phyloP scores from a whole-genome alignment of 495 filamentous ascomycete genomes.

The Parathielavia appendiculata region DNA sequence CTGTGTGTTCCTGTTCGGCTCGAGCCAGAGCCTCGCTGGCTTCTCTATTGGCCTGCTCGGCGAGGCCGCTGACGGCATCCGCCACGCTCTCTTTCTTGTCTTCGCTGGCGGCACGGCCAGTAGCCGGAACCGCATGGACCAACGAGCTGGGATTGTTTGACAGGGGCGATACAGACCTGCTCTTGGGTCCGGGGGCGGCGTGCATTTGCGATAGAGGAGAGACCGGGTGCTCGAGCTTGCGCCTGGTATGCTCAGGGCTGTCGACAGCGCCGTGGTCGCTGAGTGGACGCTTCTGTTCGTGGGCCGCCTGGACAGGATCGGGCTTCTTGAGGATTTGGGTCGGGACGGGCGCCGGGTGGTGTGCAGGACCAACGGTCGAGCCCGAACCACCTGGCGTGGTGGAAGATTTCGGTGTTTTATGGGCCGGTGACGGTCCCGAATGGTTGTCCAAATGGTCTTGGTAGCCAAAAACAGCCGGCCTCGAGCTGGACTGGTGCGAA shows the following conservation, averaged over 20 bases:
- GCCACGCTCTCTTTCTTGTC: slow-evolving; percentile 61
- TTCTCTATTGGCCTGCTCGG: slow-evolving; percentile 61
- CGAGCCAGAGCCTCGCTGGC: slow-evolving; percentile 60
- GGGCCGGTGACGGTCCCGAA: slow-evolving; percentile 32
- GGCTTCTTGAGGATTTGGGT: slow-evolving; percentile 41
- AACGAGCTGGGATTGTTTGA: slow-evolving; percentile 17
- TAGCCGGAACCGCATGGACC: neutral
- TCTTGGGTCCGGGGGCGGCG: slow-evolving; percentile 11
- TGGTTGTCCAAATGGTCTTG: slow-evolving; percentile 34
- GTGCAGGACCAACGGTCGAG: slow-evolving; percentile 19
- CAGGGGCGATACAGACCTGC: slow-evolving; percentile 17
- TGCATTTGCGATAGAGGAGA: slow-evolving; percentile 27
- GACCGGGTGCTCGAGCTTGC: slow-evolving; percentile 42
- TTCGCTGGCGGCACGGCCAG: slow-evolving; percentile 14
- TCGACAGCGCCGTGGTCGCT: slow-evolving; percentile 35
- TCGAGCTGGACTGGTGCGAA: slow-evolving; percentile 31
- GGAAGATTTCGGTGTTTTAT: slow-evolving; percentile 39
- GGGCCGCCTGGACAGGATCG: slow-evolving; percentile 24
- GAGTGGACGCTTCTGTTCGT: slow-evolving; percentile 37
- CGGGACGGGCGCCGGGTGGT: slow-evolving; percentile 25
- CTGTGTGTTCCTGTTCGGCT: slow-evolving; percentile 47
- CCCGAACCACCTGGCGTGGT: slow-evolving; percentile 35
- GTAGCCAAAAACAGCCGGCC: slow-evolving; percentile 24
- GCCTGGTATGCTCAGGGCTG: slow-evolving; percentile 42
- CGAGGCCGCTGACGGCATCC: slow-evolving; percentile 64